These are phyloP conservation scores for Conticribra guillardii DNA, from an alignment of 108 stramenopile genomes.

Conservation along the genomic window DNA sequence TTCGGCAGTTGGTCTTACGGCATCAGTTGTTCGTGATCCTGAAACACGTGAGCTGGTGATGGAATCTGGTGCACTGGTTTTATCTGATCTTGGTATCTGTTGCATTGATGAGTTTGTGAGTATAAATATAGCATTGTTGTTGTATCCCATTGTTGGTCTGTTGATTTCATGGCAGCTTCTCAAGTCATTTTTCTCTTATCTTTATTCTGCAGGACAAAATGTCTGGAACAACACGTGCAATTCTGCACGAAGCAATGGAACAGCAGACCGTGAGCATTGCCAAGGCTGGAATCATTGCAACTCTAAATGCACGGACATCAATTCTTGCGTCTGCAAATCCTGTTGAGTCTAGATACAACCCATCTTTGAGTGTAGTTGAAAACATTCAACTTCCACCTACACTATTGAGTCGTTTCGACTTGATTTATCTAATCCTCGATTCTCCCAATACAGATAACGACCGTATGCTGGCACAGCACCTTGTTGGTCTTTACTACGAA, in stretches of 20 bases:
- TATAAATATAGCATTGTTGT: neutral
- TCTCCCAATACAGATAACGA: slow-evolving; percentile 88
- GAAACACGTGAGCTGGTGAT: slow-evolving; percentile 97
- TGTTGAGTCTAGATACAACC: slow-evolving; percentile 97
- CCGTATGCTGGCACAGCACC: slow-evolving; percentile 87
- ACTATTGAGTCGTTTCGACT: slow-evolving; percentile 96
- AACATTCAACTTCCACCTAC: slow-evolving; percentile 99
- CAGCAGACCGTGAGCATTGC: slow-evolving; percentile 99
- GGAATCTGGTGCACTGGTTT: slow-evolving; percentile 97
- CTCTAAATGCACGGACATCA: slow-evolving; percentile 96
- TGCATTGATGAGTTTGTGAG: slow-evolving; percentile 95
- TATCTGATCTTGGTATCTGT: slow-evolving; percentile 97
- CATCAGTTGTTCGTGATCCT: slow-evolving; percentile 97
- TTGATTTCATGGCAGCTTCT: slow-evolving; percentile 6
- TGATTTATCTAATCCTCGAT: slow-evolving; percentile 98
- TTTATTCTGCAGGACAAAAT: slow-evolving; percentile 95
- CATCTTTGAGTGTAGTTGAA: slow-evolving; percentile 94
- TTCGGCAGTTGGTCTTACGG: slow-evolving; percentile 98
- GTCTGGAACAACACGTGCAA: slow-evolving; percentile 95
- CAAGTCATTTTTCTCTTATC: slow-evolving; percentile 66
- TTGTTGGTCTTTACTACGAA: slow-evolving; percentile 92
- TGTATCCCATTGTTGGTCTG: neutral
- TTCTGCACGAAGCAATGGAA: slow-evolving; percentile 99
- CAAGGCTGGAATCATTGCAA: slow-evolving; percentile 98
- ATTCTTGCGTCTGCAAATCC: slow-evolving; percentile 99